These are phyloP conservation scores for Rhizopogon sp. DNA, from an alignment of 768 basidiomycete species.

Conservation along the genomic window DNA sequence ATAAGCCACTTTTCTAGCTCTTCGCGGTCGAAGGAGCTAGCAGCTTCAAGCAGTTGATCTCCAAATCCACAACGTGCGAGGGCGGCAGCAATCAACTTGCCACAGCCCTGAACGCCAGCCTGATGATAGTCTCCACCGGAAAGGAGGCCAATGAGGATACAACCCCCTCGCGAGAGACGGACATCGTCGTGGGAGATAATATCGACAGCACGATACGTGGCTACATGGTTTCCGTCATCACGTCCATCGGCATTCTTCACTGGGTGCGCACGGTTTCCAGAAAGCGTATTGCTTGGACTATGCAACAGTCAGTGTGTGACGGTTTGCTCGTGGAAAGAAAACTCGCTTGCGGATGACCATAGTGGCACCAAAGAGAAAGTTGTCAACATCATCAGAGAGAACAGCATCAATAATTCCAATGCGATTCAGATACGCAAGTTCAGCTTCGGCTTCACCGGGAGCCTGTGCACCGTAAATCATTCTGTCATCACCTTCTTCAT, in stretches of 20 bases:
- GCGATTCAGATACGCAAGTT: slow-evolving; percentile 80
- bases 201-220: slow-evolving; percentile 33
- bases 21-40: slow-evolving; percentile 38
- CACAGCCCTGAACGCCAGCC: slow-evolving; percentile 64
- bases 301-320: slow-evolving; percentile 4
- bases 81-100: slow-evolving; percentile 65
- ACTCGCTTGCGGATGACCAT: slow-evolving; percentile 80
- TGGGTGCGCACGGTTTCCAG: slow-evolving; percentile 64
- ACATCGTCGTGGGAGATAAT: slow-evolving; percentile 41
- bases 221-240: slow-evolving; percentile 67
- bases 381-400: slow-evolving; percentile 92
- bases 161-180: slow-evolving; percentile 54
- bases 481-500: slow-evolving; percentile 7
- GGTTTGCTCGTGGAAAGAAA: background rate
- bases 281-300: slow-evolving; percentile 68
- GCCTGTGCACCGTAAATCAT: slow-evolving; percentile 47
- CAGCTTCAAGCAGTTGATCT: slow-evolving; percentile 60
- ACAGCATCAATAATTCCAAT: slow-evolving; percentile 84
- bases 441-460: slow-evolving; percentile 94
- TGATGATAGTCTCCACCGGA: slow-evolving; percentile 90
- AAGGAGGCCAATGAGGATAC: slow-evolving; percentile 79
- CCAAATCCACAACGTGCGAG: slow-evolving; percentile 82
- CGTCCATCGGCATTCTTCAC: slow-evolving; percentile 60
- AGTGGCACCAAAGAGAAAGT: slow-evolving; percentile 82
- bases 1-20: slow-evolving; percentile 50